These are phyloP conservation scores for Fusarium brevicatenulatum DNA, from an alignment of 2,329 filamentous ascomycete genomes.

Conservation along the genomic window DNA sequence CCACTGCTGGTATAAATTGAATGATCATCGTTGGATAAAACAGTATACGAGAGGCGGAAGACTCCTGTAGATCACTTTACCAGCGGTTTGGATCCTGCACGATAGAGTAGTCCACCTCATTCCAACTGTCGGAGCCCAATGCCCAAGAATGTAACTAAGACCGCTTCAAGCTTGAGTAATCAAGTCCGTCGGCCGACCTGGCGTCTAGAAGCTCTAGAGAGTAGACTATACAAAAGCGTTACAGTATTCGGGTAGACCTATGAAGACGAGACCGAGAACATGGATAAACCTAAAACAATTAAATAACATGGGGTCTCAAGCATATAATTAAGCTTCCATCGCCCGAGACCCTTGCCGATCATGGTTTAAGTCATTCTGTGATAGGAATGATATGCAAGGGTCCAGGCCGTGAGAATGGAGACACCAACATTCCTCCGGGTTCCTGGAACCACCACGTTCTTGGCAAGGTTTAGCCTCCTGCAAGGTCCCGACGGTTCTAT, in stretches of 20 bases:
- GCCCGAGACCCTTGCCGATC: background rate
- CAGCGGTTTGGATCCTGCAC: background rate
- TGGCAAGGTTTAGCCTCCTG: conserved; percentile 5
- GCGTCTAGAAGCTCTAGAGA: background rate
- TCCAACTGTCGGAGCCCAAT: background rate
- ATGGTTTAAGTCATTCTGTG: background rate
- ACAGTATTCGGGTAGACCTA: background rate
- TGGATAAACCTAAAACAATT: background rate
- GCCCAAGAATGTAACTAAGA: background rate
- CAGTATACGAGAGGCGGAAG: background rate
- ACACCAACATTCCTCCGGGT: conserved; percentile 13
- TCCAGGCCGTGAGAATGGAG: conserved; percentile 4
- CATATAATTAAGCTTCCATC: background rate
- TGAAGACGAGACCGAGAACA: background rate
- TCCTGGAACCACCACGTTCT: background rate
- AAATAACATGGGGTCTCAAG: background rate
- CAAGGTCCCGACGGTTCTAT: conserved; percentile 1
- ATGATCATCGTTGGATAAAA: background rate
- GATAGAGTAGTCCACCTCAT: background rate
- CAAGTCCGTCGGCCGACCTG: background rate
- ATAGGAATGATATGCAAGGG: conserved; percentile 14
- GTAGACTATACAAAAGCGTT: background rate
- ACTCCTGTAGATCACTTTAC: background rate
- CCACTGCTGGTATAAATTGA: rapidly evolving
- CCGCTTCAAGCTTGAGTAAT: background rate